Base-by-base conservation (phyloP, 2,329 filamentous ascomycete genomes). In the Alternaria infectoria region DNA sequence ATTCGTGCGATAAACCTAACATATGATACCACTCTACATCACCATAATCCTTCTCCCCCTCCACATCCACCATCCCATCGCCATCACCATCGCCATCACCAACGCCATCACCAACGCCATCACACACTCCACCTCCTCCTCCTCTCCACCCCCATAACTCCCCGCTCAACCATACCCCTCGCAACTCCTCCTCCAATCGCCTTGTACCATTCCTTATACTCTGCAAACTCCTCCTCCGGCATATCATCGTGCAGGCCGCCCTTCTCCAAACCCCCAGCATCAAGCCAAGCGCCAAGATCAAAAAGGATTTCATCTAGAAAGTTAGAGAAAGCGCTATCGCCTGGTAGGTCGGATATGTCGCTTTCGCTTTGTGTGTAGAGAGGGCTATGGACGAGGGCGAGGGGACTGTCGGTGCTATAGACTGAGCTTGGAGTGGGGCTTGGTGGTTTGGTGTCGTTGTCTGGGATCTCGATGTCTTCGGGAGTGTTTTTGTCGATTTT, bases 111-210 rank as follows among this genome's bases (percentile, higher is more conserved):
- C 26, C 26, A 28, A 11, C 4, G 3, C 11, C 28, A 30, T 32
- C 28, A 36, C 13, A 36, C 32, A 36, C 32, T 36, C 8, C 32
- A 10, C 8, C 32, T 40, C 8, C 32, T n/a, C 8, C 32, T 40
- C 13, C 13, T 36, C 2, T 25, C 25, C 7, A 25, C 8, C 6
- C 15, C 15, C 32, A 32, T 4, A 0, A 32, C 2, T 1, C 30
- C 30, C 15, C 32, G 32, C 15, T 40, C 32, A n/a, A 40, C 32
- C 32, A 40, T 40, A 0, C 32, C 32, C 32, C 32, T 40, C 32
- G 32, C 15, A 40, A n/a, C 32, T 9, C 32, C 32, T 0, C 32
- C 32, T 0, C 0, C 32, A 5, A 40, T 0, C 15, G 0, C 32
- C 32, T 3, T 40, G 1, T n/a, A n/a, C 32, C 32, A 40, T n/a